Evolutionary conservation across 2,329 filamentous ascomycete species (phyloP), one percentile per base, ranked within the genome.

Genomic region (Fusarium neocosmosporiellum): DNA sequence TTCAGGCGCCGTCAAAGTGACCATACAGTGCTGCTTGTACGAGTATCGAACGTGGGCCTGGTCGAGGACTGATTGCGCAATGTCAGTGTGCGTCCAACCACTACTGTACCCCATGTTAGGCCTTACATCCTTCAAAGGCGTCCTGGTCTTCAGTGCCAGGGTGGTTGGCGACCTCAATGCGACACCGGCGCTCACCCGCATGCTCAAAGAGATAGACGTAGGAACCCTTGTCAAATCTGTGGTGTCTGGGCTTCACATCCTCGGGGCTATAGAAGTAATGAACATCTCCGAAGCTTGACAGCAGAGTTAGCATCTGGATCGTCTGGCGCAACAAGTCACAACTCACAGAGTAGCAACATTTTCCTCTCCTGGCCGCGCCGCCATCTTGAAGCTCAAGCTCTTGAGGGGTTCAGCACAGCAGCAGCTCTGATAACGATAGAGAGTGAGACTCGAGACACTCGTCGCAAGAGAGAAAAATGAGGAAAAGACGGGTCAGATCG

Each of bases 121-220:
- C 27, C 92, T 86, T 84, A 94, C 92, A 90, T 78, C 93, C 93
- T 74, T 90, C 88, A 79, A 95, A 94, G 13, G 93, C 93, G 84
- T 95, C 93, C 79, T 95, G 93, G n/a, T 92, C 88, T 2, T 92
- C 88, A 4, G 90, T 92, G 61, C 93, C 93, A 10, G 92, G 88
- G 75, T 91, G 86, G 77, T 95, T 96, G 48, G 93, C 93, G 70
- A 95, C 85, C 82, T 95, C 93, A 72, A 95, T 84, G 74, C 93
- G 91, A 71, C 92, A 92, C 68, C 89, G 87, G 69, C 90, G 87
- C 74, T 91, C 88, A 69, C 85, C 85, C 14, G 92, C 88, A 79
- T 94, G 92, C 81, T 95, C 92, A 80, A 94, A 95, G 7, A 95
- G 85, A 79, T 95, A 95, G 65, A 95, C 88, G 80, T 95, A 95